Conservation (phyloP, 495 filamentous ascomycete genomes). For the Hypoxylon trugodes region DNA sequence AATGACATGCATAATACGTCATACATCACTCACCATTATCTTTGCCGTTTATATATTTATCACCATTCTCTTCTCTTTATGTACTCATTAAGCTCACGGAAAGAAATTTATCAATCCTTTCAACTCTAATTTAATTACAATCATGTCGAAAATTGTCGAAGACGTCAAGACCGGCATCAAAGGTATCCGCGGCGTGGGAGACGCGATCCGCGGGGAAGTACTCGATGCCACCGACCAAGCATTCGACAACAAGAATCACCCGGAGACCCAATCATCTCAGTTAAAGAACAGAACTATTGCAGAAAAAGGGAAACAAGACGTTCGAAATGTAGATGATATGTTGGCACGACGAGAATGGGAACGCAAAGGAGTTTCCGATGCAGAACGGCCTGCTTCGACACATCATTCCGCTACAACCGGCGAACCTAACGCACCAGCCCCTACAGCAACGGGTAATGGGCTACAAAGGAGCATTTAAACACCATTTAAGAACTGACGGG, state of each 20-base stretch:
- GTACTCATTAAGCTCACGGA: too few species aligned
- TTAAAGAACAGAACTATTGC: constrained; percentile 34
- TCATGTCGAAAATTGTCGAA: constrained; percentile 39
- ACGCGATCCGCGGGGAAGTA: constrained; percentile 32
- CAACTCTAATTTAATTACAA: neutral
- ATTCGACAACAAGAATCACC: constrained; percentile 36
- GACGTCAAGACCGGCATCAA: constrained; percentile 42
- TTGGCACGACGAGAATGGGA: constrained; percentile 30
- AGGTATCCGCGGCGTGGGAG: constrained; percentile 41
- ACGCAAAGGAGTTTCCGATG: constrained; percentile 10
- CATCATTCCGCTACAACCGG: constrained; percentile 8
- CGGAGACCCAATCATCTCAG: constrained; percentile 26
- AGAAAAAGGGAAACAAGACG: constrained; percentile 33
- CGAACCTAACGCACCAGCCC: neutral
- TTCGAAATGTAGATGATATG: constrained; percentile 31
- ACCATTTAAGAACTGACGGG: neutral
- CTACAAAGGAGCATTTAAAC: neutral
- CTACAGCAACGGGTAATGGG: neutral
- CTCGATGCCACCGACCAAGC: constrained; percentile 33
- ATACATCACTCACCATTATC: too few species aligned
- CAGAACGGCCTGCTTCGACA: neutral
- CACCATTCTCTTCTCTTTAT: too few species aligned
- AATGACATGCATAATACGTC: constrained; percentile 20
- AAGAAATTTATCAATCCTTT: too few species aligned
- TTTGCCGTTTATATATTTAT: neutral